These are phyloP conservation scores for Hericium erinaceus DNA, from an alignment of 768 basidiomycete species.

Conservation along the genomic window DNA sequence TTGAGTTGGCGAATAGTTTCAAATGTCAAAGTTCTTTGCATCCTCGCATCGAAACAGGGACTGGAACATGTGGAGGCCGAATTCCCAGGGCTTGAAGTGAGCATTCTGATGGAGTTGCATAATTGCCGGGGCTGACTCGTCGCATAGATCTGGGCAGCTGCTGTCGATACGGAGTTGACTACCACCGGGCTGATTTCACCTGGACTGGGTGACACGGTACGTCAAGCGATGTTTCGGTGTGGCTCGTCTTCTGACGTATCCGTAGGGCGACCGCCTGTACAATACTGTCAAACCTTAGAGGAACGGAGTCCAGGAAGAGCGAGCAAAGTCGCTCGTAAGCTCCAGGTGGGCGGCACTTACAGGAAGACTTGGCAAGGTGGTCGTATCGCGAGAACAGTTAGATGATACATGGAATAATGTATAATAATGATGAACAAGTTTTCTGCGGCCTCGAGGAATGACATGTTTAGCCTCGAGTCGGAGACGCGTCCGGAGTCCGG, in stretches of 20 bases:
- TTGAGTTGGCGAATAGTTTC: slow-evolving; percentile 31
- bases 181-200: slow-evolving; percentile 75
- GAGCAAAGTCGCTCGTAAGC: too few species aligned
- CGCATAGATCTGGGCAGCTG: slow-evolving; percentile 76
- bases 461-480: too few species aligned
- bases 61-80: slow-evolving; percentile 51
- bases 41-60: slow-evolving; percentile 74
- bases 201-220: slow-evolving; percentile 83
- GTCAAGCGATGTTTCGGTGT: slow-evolving; percentile 19
- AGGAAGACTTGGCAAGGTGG: too few species aligned
- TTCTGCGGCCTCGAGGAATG: too few species aligned
- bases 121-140: background rate
- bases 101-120: slow-evolving; percentile 6
- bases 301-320: too few species aligned
- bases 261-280: slow-evolving; percentile 78
- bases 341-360: too few species aligned
- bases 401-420: too few species aligned
- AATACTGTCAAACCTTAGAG: slow-evolving; percentile 35
- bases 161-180: slow-evolving; percentile 67
- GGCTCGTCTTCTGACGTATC: background rate
- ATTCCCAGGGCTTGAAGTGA: slow-evolving; percentile 77
- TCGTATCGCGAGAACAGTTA: too few species aligned
- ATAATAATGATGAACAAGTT: too few species aligned
- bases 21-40: slow-evolving; percentile 72
- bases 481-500: too few species aligned